Evolutionary conservation across 2,329 filamentous ascomycete species (phyloP).

Genomic region (Corynespora cassiicola): DNA sequence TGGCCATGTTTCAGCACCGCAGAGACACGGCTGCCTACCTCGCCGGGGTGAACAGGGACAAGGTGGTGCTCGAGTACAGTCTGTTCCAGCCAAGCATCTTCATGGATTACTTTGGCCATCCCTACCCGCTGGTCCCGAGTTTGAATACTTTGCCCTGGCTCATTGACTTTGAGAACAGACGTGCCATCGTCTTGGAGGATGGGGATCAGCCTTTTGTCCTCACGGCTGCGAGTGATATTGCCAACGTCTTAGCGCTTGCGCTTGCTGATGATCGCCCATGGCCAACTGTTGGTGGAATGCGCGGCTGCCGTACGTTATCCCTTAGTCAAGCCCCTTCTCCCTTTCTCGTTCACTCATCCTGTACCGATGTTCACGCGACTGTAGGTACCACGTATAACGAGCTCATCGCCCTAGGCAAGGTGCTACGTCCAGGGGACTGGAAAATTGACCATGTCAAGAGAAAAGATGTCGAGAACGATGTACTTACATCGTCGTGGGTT

Average conservation of each 20-base stretch:
- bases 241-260: constrained; percentile 12
- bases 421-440: constrained; percentile 18
- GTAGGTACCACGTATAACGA: constrained; percentile 14
- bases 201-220: constrained; percentile 17
- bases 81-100: constrained; percentile 61
- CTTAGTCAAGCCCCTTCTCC: too few species aligned
- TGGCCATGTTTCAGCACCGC: constrained; percentile 59
- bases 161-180: constrained; percentile 16
- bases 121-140: constrained; percentile 53
- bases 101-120: constrained; percentile 58
- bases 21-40: constrained; percentile 55
- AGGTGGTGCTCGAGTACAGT: constrained; percentile 59
- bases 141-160: constrained; percentile 33
- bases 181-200: constrained; percentile 18
- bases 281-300: constrained; percentile 19
- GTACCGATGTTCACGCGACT: too few species aligned
- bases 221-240: constrained; percentile 17
- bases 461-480: constrained; percentile 55
- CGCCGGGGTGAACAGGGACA: constrained; percentile 55
- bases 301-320: constrained; percentile 10
- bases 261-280: constrained; percentile 17
- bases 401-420: constrained; percentile 14
- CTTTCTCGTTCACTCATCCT: too few species aligned
- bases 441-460: constrained; percentile 50
- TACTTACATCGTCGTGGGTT: constrained; percentile 47